Percentiles rank a stretch among this genome's conserved stretches.
phyloP scores from a whole-genome alignment of 106 monocot genomes.

The Cymbidium sinense region DNA sequence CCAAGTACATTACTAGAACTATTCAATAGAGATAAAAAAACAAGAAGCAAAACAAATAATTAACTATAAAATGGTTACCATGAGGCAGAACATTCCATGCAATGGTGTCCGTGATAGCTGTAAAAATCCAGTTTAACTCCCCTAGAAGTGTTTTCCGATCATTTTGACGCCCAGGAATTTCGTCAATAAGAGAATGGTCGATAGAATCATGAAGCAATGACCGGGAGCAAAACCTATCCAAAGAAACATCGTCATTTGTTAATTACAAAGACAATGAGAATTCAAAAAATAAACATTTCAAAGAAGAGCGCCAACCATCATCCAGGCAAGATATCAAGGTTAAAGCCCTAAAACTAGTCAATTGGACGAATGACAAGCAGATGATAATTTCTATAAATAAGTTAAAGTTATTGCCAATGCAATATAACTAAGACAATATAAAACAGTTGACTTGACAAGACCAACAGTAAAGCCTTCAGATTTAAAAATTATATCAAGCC shows the following conservation, averaged over 20 bases:
- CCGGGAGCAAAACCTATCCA: constrained; percentile 75
- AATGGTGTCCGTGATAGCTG: constrained; percentile 94
- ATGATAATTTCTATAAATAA: neutral
- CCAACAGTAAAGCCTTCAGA: neutral
- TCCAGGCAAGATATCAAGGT: neutral
- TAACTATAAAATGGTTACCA: constrained; percentile 31
- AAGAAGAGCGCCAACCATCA: neutral
- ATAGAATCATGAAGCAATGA: constrained; percentile 77
- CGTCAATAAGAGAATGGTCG: constrained; percentile 66
- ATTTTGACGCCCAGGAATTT: constrained; percentile 96
- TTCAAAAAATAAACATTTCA: neutral
- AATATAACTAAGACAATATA: neutral
- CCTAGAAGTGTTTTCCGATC: constrained; percentile 96
- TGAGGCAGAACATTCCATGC: constrained; percentile 99
- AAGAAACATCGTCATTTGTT: constrained; percentile 6
- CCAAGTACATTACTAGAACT: constrained; percentile 1
- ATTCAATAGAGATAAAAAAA: neutral
- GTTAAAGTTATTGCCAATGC: neutral
- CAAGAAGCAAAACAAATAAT: constrained; percentile 8
- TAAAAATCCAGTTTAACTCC: constrained; percentile 98
- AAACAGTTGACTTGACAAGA: neutral
- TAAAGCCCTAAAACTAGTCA: constrained; percentile 5
- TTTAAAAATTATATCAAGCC: neutral
- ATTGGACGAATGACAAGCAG: neutral
- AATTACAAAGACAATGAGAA: constrained; percentile 4